phyloP scores from a whole-genome alignment of 305 asterid species.

The Fraxinus albicans region DNA sequence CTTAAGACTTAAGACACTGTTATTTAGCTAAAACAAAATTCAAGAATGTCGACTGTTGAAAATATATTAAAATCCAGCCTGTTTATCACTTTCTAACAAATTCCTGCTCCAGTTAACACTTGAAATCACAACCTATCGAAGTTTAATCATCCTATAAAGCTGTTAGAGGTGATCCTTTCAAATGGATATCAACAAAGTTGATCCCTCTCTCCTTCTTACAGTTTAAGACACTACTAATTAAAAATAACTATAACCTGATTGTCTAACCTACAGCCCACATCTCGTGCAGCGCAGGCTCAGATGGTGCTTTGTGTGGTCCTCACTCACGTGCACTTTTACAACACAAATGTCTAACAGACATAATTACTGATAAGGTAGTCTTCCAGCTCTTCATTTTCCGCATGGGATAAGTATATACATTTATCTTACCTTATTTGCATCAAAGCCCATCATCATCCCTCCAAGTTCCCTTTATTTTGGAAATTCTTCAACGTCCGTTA shows the following conservation, averaged over 20 bases:
- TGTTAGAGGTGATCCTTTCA: neutral
- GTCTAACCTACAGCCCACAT: neutral
- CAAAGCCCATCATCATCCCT: neutral
- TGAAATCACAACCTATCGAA: neutral
- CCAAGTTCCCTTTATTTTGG: neutral
- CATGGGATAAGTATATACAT: neutral
- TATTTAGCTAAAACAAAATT: neutral
- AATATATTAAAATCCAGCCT: conserved; percentile 4
- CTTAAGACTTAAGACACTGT: neutral
- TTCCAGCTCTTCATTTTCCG: neutral
- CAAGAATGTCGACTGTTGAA: neutral
- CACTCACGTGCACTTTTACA: neutral
- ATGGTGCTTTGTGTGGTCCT: neutral
- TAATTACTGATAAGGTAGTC: neutral
- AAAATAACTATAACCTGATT: neutral
- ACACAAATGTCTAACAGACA: neutral
- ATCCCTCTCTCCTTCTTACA: neutral
- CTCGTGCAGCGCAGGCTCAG: neutral
- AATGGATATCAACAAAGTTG: neutral
- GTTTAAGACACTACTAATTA: neutral
- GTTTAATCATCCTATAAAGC: neutral
- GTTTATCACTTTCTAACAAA: neutral
- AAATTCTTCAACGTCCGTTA: neutral
- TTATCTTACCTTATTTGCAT: neutral
- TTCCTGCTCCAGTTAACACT: neutral